These are phyloP conservation scores for Helicocarpus griseus DNA, from an alignment of 2,329 filamentous ascomycete species.

Conservation along the genomic window DNA sequence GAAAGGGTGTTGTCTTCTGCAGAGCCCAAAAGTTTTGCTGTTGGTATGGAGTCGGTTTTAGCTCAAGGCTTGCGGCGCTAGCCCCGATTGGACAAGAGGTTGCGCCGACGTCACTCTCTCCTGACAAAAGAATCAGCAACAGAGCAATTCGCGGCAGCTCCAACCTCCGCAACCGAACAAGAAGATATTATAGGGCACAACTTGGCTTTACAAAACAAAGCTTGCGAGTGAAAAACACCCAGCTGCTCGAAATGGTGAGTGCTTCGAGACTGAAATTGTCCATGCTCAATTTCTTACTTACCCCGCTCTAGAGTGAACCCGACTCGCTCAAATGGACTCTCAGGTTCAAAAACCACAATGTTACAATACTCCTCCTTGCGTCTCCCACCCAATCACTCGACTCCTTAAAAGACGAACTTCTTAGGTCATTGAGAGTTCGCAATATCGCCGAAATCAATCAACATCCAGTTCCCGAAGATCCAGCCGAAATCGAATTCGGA, in stretches of 20 bases:
- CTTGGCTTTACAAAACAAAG: neutral
- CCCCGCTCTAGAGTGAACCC: constrained; percentile 3
- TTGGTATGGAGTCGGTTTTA: neutral
- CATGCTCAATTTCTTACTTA: neutral
- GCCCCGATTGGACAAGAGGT: neutral
- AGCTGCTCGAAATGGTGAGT: constrained; percentile 34
- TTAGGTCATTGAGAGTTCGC: constrained; percentile 44
- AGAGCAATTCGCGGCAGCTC: neutral
- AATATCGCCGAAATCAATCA: constrained; percentile 31
- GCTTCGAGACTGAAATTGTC: constrained; percentile 33
- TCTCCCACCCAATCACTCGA: constrained; percentile 49
- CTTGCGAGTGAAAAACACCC: neutral
- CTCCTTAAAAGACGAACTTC: constrained; percentile 48
- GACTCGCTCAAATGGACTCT: constrained; percentile 52
- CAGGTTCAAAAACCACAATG: constrained; percentile 62
- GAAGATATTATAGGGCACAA: neutral
- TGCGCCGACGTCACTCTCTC: neutral
- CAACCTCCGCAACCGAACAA: neutral
- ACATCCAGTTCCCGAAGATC: constrained; percentile 27
- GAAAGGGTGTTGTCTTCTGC: neutral
- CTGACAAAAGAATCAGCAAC: neutral
- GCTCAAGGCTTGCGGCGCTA: neutral
- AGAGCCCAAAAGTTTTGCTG: neutral
- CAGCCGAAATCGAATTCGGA: constrained; percentile 38
- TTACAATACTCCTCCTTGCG: constrained; percentile 61